Evolutionary conservation across 805 yeast genomes (phyloP).

Genomic region (Brettanomyces anomalus): DNA sequence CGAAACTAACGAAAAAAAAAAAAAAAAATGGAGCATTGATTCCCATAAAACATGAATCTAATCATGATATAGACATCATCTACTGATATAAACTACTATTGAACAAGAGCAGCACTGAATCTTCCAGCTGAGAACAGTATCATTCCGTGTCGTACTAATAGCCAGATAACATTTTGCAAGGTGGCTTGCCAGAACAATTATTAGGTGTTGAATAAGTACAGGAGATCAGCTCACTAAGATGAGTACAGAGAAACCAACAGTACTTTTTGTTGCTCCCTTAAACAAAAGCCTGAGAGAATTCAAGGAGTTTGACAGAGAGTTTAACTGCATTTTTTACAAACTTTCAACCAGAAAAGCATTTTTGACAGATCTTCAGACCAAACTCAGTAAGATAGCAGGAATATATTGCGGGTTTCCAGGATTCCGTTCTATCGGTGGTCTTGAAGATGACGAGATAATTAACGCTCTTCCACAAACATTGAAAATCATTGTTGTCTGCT

Average conservation of each 20-base stretch:
- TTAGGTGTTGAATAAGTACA: no score
- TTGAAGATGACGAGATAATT: slow-evolving; percentile 31
- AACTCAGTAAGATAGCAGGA: slow-evolving; percentile 31
- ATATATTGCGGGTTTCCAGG: slow-evolving; percentile 48
- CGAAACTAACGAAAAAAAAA: no score
- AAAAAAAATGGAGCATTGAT: no score
- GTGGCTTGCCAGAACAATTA: no score
- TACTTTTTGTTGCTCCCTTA: slow-evolving; percentile 42
- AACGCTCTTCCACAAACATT: slow-evolving; percentile 33
- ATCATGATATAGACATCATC: no score
- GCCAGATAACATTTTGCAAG: no score
- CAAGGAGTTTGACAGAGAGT: slow-evolving; percentile 31
- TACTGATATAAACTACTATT: no score
- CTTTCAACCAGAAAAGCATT: slow-evolving; percentile 34
- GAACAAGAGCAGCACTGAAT: no score
- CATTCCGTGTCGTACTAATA: no score
- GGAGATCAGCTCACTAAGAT: no score
- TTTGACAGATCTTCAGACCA: slow-evolving; percentile 27
- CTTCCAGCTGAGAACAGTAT: no score
- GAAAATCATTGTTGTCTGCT: slow-evolving; percentile 42
- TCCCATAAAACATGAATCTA: no score
- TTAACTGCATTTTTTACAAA: slow-evolving; percentile 30
- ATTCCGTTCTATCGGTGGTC: slow-evolving; percentile 35
- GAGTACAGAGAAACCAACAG: slow-evolving; percentile 13
- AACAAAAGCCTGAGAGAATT: slow-evolving; percentile 40